A percentile compares a stretch with the other conserved stretches of the same genome.
These are phyloP conservation scores for Volvox africanus DNA, from an alignment of 139 green algal species.

Conservation along the genomic window DNA sequence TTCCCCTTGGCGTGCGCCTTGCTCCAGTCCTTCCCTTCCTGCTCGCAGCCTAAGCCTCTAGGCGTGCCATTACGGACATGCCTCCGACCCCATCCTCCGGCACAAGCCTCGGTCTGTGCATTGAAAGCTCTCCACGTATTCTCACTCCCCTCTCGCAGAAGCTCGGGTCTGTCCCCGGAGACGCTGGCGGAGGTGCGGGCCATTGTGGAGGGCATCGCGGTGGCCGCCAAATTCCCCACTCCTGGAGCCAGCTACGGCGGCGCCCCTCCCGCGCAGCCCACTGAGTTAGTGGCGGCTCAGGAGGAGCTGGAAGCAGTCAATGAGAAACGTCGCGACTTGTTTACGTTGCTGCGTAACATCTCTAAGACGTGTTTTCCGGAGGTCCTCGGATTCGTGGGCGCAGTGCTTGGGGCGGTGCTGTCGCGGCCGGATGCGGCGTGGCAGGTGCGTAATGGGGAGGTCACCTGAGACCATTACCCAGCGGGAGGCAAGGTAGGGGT, in stretches of 20 bases:
- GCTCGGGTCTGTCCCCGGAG: constrained; percentile 45
- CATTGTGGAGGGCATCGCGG: constrained; percentile 69
- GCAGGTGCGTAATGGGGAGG: constrained; percentile 25
- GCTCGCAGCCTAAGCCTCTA: too few relatives aligned
- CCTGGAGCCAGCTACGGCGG: constrained; percentile 13
- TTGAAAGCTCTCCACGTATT: neutral
- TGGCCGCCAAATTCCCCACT: constrained; percentile 54
- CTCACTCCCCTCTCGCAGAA: neutral
- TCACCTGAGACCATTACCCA: too few relatives aligned
- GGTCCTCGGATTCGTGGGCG: constrained; percentile 69
- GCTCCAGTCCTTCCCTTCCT: too few relatives aligned
- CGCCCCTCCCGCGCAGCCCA: constrained; percentile 19
- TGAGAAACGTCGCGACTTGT: constrained; percentile 84
- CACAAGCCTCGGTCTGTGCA: neutral
- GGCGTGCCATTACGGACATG: too few relatives aligned
- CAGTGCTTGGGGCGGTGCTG: constrained; percentile 60
- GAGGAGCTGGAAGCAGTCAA: constrained; percentile 79
- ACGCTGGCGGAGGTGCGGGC: constrained; percentile 65
- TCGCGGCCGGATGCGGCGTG: neutral
- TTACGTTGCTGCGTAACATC: constrained; percentile 86
- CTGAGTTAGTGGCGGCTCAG: constrained; percentile 62
- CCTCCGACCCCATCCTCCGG: too few relatives aligned
- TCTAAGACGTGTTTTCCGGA: constrained; percentile 72
- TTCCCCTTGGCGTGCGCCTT: too few relatives aligned
- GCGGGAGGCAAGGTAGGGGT: too few relatives aligned